Conservation (phyloP, 2,329 filamentous ascomycete genomes). For the Pyrenochaeta sp. region DNA sequence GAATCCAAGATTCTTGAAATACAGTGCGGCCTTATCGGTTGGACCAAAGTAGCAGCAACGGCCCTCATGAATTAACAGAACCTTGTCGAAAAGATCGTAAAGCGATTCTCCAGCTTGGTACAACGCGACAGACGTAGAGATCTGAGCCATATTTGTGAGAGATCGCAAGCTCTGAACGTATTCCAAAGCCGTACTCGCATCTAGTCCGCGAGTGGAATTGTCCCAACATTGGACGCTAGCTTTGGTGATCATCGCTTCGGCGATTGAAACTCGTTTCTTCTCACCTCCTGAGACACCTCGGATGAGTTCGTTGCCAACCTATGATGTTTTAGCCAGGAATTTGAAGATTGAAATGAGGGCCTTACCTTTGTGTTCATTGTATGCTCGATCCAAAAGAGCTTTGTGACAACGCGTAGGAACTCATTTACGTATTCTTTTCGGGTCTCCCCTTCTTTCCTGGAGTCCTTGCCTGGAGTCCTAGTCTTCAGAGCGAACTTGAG, state of each 20-base stretch:
- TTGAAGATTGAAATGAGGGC: neutral
- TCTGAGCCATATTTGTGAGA: slow-evolving; percentile 69
- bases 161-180: slow-evolving; percentile 74
- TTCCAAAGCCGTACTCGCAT: slow-evolving; percentile 76
- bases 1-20: slow-evolving; percentile 74
- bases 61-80: slow-evolving; percentile 52
- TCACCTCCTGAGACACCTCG: slow-evolving; percentile 66
- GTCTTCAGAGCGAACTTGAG: slow-evolving; percentile 76
- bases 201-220: slow-evolving; percentile 76
- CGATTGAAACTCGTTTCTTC: slow-evolving; percentile 59
- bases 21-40: slow-evolving; percentile 67
- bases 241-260: slow-evolving; percentile 58
- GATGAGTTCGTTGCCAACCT: slow-evolving; percentile 76
- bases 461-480: slow-evolving; percentile 70
- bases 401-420: slow-evolving; percentile 73
- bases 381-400: slow-evolving; percentile 76
- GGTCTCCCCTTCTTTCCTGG: slow-evolving; percentile 68
- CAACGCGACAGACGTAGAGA: slow-evolving; percentile 72
- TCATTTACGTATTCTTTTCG: slow-evolving; percentile 68
- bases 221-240: slow-evolving; percentile 53
- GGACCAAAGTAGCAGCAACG: slow-evolving; percentile 68
- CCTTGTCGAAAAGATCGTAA: slow-evolving; percentile 51
- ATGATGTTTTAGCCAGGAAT: neutral
- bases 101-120: slow-evolving; percentile 68
- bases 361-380: slow-evolving; percentile 70